Base-by-base conservation (phyloP, 1,139 yeast genomes). In the Debaryomycetaceae sp. region DNA sequence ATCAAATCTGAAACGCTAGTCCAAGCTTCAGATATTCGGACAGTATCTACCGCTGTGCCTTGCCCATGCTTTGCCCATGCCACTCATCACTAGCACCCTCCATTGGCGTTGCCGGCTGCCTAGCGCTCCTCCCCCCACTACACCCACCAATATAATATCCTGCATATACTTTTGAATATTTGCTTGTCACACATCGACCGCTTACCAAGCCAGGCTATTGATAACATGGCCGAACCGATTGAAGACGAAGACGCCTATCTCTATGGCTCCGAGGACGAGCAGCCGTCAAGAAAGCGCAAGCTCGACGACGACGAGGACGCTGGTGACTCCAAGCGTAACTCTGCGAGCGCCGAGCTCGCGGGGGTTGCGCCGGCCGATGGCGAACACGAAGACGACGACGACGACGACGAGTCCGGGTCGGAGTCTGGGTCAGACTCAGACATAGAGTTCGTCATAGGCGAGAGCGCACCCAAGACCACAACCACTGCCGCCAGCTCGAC, bases 171-270 rank as follows among this genome's bases (percentile, higher is more conserved):
- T n/a, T n/a, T n/a, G n/a, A n/a, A n/a, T n/a, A n/a, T n/a, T n/a
- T n/a, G n/a, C n/a, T n/a, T n/a, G n/a, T n/a, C n/a, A n/a, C n/a
- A n/a, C n/a, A n/a, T n/a, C n/a, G n/a, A n/a, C n/a, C n/a, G n/a
- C n/a, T n/a, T n/a, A n/a, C n/a, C n/a, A n/a, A n/a, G n/a, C n/a
- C n/a, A n/a, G n/a, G n/a, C n/a, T n/a, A n/a, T n/a, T n/a, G n/a
- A n/a, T n/a, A 15, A 4, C 5, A 29, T 29, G 31, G 31, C 31
- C 4, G 32, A 30, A 7, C 23, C 23, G 21, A 43, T 30, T 46
- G 89, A 81, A 37, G 91, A 83, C 39, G 95, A 85, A 44, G 95
- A 86, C 51, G 91, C 82, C 31, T 86, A 78, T 53, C 73, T 86
- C 35, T 86, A 86, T 50, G 95, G 95, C 3, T 75, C 83, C 2